Conservation (phyloP, 441 rosid species). For the Croton setiger region DNA sequence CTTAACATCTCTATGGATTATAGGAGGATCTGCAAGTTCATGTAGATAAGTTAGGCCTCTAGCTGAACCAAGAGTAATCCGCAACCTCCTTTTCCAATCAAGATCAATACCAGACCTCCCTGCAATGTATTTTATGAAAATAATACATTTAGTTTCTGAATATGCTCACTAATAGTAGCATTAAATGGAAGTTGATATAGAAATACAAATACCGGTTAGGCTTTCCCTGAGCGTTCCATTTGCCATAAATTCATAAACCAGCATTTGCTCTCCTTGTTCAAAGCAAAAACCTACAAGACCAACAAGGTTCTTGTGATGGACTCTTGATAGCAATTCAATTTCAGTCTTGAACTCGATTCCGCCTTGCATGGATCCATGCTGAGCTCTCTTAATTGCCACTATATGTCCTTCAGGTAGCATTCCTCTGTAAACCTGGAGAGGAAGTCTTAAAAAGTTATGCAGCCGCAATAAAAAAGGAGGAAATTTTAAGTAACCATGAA, state of each 20-base stretch:
- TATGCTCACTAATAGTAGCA: too few species aligned
- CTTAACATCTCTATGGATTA: conserved; percentile 92
- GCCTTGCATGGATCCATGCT: conserved; percentile 92
- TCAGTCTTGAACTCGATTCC: conserved; percentile 96
- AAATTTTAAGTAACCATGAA: background rate
- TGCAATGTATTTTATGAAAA: conserved; percentile 15
- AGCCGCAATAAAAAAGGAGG: background rate
- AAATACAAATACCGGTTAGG: conserved; percentile 49
- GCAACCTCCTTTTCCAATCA: conserved; percentile 90
- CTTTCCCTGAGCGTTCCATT: conserved; percentile 85
- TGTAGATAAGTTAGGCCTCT: conserved; percentile 93
- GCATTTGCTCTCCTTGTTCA: conserved; percentile 95
- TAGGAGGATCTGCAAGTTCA: conserved; percentile 95
- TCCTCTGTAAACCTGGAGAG: conserved; percentile 79
- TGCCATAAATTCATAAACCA: conserved; percentile 86
- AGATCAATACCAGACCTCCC: conserved; percentile 64
- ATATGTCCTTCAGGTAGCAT: conserved; percentile 69
- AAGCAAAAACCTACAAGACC: conserved; percentile 94
- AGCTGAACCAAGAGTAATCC: conserved; percentile 86
- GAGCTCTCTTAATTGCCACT: conserved; percentile 92
- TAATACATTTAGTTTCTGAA: background rate
- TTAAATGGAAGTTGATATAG: background rate
- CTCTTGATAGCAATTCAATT: conserved; percentile 93
- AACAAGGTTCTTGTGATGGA: conserved; percentile 94
- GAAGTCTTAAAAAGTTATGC: conserved; percentile 3